A percentile compares a stretch with the other conserved stretches of the same genome.
Evolutionary conservation across 768 basidiomycete genomes (phyloP).

Genomic region (Myochromella boudieri): DNA sequence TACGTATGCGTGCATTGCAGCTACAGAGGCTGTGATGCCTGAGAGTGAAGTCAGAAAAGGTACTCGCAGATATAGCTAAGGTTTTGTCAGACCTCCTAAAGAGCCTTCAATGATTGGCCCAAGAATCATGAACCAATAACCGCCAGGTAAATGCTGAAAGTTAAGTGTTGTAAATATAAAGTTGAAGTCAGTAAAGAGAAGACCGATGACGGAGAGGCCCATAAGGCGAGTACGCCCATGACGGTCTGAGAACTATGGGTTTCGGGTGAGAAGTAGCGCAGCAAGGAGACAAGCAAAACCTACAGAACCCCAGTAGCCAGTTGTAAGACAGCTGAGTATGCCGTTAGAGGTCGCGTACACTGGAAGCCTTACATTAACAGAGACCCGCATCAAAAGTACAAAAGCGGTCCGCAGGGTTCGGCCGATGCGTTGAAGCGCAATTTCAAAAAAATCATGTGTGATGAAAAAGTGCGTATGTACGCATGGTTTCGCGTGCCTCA

Average conservation of each 20-base stretch:
- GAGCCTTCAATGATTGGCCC: slow-evolving; percentile 67
- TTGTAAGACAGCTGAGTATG: slow-evolving; percentile 72
- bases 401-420: no score
- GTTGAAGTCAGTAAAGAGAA: slow-evolving; percentile 60
- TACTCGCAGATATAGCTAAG: slow-evolving; percentile 3
- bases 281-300: slow-evolving; percentile 22
- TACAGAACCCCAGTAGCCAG: slow-evolving; percentile 85
- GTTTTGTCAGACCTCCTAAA: slow-evolving; percentile 59
- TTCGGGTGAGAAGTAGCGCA: neutral
- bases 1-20: slow-evolving; percentile 63
- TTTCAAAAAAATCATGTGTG: neutral
- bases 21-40: slow-evolving; percentile 49
- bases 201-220: slow-evolving; percentile 57
- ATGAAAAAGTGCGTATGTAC: neutral
- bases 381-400: no score
- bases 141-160: slow-evolving; percentile 65
- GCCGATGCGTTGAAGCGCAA: no score
- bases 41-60: neutral
- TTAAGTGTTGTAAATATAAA: slow-evolving; percentile 67
- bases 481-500: neutral
- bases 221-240: slow-evolving; percentile 69
- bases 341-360: slow-evolving; percentile 69
- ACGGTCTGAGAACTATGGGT: slow-evolving; percentile 70
- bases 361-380: slow-evolving; percentile 26
- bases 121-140: slow-evolving; percentile 76